Base-by-base conservation (phyloP, 2,329 filamentous ascomycete genomes). In the Sporothrix humicola region DNA sequence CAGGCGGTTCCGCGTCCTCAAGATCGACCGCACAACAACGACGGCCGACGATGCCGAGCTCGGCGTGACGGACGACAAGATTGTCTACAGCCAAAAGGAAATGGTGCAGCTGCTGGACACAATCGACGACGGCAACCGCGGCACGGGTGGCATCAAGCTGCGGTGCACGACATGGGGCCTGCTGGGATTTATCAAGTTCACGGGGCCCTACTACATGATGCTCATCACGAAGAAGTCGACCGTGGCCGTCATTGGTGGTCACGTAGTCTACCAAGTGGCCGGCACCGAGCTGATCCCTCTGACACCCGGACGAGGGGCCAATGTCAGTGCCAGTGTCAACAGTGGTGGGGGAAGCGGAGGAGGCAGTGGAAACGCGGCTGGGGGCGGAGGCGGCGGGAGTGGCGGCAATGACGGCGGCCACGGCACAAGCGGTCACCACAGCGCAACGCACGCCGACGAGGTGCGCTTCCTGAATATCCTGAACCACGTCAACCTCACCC, bases 151-250 rank as follows among this genome's bases (percentile, higher is more conserved):
- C 0, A 88, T 99, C 82, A 96, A 93, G 81, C 86, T 97, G 73
- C 93, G 93, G 74, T 97, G 93, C 81, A 97, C 91, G 74, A 94
- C 93, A 4, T 99, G 95, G 96, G 96, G 96, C 1, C 84, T 99
- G 37, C 85, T 99, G 37, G 96, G 96, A 3, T 99, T 99, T 81
- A 96, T 99, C 81, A 89, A 93, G 75, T 98, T 99, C 81, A 99
- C 96, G 0, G 94, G 95, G 1, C 91, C 94, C 2, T 98, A 97
- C 81, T 99, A 99, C 81, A 98, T 99, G 95, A 87, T 98, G 44
- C 84, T 98, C 68, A 95, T 98, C 79, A 98, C 95, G 54, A 98
- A 98, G 83, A 91, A 97, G 84, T 96, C 93, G 79, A 97, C 97
- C 74, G 95, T 97, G 2, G 96, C 96, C 61, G 95, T 98, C 91